phyloP scores from a whole-genome alignment of 768 basidiomycete genomes.

The Lentinula edodes region DNA sequence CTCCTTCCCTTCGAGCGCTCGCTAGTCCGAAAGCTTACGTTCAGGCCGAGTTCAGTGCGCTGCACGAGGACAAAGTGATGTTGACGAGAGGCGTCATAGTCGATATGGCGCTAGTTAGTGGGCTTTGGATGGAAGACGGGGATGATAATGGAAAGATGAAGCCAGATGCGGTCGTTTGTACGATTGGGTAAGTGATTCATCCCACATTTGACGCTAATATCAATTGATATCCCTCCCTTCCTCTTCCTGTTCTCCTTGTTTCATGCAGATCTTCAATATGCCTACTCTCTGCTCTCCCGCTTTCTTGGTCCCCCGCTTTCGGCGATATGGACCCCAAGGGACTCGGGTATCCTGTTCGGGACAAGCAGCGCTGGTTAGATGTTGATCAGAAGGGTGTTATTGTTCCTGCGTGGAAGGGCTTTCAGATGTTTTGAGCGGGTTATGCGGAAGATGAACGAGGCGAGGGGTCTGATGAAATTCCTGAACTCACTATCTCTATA shows the following conservation, averaged over 20 bases:
- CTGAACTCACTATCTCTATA: neutral
- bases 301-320: slow-evolving; percentile 63
- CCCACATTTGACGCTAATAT: neutral
- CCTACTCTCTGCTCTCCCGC: slow-evolving; percentile 48
- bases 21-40: slow-evolving; percentile 34
- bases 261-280: slow-evolving; percentile 53
- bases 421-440: slow-evolving; percentile 24
- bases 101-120: slow-evolving; percentile 62
- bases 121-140: slow-evolving; percentile 48
- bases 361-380: slow-evolving; percentile 54
- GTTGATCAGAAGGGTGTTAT: slow-evolving; percentile 55
- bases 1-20: neutral
- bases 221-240: neutral
- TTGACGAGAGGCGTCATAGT: slow-evolving; percentile 62
- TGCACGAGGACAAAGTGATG: slow-evolving; percentile 14
- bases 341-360: slow-evolving; percentile 41
- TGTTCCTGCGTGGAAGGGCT: slow-evolving; percentile 54
- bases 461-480: no score
- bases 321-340: slow-evolving; percentile 35
- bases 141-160: slow-evolving; percentile 9
- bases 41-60: slow-evolving; percentile 42
- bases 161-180: slow-evolving; percentile 53
- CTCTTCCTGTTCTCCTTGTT: neutral
- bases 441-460: neutral
- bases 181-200: slow-evolving; percentile 41